Base-by-base conservation (phyloP, 2,329 filamentous ascomycete genomes). In the Botrytis sinoallii region DNA sequence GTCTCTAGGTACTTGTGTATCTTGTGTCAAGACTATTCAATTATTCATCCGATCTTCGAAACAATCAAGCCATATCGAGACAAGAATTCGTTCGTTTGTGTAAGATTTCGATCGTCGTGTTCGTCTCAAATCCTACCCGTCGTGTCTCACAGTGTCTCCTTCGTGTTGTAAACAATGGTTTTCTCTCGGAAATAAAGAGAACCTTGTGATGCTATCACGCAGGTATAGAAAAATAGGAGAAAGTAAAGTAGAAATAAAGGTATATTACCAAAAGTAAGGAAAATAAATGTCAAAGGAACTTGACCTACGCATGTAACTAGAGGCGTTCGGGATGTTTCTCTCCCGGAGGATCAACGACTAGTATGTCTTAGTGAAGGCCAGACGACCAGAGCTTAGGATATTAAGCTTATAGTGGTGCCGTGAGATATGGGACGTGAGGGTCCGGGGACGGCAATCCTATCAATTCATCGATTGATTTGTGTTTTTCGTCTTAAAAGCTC, bases 61-160 rank as follows among this genome's bases (percentile, higher is more conserved):
- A 32, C n/a, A n/a, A 42, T 42, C 35, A 32, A 57, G 55, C 7
- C 35, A 42, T 40, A 16, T n/a, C 48, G 55, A 73, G 61, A 71
- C 66, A 68, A 42, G 35, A n/a, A 32, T 57, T 22, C 25, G 35
- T 57, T 40, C 16, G 8, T 57, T n/a, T 18, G 61, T 57, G 35
- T n/a, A 55, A 57, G 22, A 68, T 68, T 55, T 57, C 22, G 48
- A 57, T 57, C 46, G 48, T 57, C 35, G 65, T 22, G 46, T 55
- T 68, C 65, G 46, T 68, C 25, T 68, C 46, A 55, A 55, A 57
- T 57, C 25, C 48, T 68, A 57, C 46, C 46, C 46, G 22, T 68
- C 65, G 46, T 57, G 66, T 57, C 55, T 57, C 66, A 68, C 38
- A 68, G 42, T 68, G 25, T 25, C 48, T 42, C 38, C 18, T 57